phyloP scores from a whole-genome alignment of 306 rosid species.

The Cercis canadensis region DNA sequence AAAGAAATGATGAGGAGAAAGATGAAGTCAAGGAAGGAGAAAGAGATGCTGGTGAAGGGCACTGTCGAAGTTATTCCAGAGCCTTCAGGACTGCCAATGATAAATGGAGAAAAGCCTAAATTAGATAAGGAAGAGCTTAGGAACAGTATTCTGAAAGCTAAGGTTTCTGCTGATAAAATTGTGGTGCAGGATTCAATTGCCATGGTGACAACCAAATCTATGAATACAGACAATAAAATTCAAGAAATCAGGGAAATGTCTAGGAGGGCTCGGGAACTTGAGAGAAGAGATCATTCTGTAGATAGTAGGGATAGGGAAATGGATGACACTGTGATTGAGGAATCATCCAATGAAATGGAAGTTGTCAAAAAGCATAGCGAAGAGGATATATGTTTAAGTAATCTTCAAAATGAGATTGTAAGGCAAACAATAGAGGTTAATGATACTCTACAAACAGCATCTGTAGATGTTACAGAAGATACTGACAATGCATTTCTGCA shows the following conservation, averaged over 20 bases:
- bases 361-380: slow-evolving; percentile 25
- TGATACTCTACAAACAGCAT: slow-evolving; percentile 10
- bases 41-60: slow-evolving; percentile 54
- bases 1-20: slow-evolving; percentile 95
- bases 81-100: slow-evolving; percentile 39
- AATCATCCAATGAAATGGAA: slow-evolving; percentile 40
- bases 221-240: slow-evolving; percentile 55
- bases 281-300: slow-evolving; percentile 45
- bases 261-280: slow-evolving; percentile 53
- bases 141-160: slow-evolving; percentile 61
- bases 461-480: slow-evolving; percentile 31
- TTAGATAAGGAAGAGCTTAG: slow-evolving; percentile 74
- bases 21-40: slow-evolving; percentile 75
- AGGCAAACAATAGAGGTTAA: slow-evolving; percentile 32
- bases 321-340: slow-evolving; percentile 38
- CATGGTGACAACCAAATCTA: slow-evolving; percentile 29
- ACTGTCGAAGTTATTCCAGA: slow-evolving; percentile 68
- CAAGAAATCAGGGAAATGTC: slow-evolving; percentile 76
- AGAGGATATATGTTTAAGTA: slow-evolving; percentile 33
- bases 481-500: slow-evolving; percentile 37
- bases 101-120: slow-evolving; percentile 57
- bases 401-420: slow-evolving; percentile 41
- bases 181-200: slow-evolving; percentile 40
- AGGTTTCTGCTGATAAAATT: slow-evolving; percentile 43
- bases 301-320: slow-evolving; percentile 36